These are phyloP conservation scores for Mortierella sp. DNA, from an alignment of 371 early-diverging fungal species.

Conservation along the genomic window DNA sequence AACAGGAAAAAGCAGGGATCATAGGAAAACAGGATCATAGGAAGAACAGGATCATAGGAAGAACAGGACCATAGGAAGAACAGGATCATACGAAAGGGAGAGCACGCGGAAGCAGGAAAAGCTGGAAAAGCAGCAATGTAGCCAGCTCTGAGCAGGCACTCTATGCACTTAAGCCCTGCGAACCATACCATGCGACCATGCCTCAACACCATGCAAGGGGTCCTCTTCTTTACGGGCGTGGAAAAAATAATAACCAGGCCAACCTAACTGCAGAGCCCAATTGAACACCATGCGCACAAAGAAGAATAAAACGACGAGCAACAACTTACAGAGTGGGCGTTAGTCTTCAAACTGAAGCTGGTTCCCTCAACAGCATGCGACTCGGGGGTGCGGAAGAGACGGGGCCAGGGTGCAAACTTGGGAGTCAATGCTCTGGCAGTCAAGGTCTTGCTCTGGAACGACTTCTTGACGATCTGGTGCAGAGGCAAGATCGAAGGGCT, in stretches of 20 bases:
- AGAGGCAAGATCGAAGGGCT: conserved; percentile 24
- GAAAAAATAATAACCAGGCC: too few relatives aligned
- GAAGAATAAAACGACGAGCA: neutral
- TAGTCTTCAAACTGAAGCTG: conserved; percentile 67
- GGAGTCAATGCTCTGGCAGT: conserved; percentile 25
- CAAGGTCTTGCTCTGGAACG: conserved; percentile 9
- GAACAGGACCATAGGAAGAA: conserved; percentile 1
- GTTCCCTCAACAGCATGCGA: conserved; percentile 51
- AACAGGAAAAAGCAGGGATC: neutral
- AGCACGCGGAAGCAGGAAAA: too few relatives aligned
- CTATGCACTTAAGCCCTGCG: too few relatives aligned
- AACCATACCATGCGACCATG: too few relatives aligned
- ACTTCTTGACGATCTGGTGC: conserved; percentile 24
- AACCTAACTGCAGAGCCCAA: neutral
- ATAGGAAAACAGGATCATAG: neutral
- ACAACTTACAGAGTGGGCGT: conserved; percentile 68
- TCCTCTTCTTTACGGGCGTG: neutral
- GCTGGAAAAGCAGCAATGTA: too few relatives aligned
- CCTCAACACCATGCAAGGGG: too few relatives aligned
- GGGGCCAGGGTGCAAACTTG: conserved; percentile 34
- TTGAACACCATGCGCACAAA: neutral
- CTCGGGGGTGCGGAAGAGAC: conserved; percentile 40
- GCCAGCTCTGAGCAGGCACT: too few relatives aligned
- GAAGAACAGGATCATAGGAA: conserved; percentile 9
- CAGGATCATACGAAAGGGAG: neutral